Percentiles rank a stretch among this genome's conserved stretches.
These are phyloP conservation scores for Cercospora sojina DNA, from an alignment of 2,329 filamentous ascomycete species.

Conservation along the genomic window DNA sequence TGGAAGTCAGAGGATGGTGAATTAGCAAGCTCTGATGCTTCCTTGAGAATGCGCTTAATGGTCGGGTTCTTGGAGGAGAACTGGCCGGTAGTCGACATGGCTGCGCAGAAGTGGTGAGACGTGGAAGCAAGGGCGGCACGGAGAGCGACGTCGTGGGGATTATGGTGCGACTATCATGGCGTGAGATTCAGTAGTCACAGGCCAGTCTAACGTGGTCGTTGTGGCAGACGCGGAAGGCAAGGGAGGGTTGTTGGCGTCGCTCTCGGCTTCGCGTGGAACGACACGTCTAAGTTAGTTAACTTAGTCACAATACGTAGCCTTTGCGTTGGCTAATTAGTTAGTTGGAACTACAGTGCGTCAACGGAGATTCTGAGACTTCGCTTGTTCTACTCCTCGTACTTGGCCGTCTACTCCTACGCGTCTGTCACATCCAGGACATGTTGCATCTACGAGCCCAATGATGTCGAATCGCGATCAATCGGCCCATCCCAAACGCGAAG, in stretches of 20 bases:
- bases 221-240: background rate
- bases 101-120: background rate
- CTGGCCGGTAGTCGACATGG: conserved; percentile 54
- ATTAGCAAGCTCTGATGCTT: conserved; percentile 80
- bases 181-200: background rate
- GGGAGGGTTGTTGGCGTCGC: conserved; percentile 1
- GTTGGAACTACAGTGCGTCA: background rate
- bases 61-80: conserved; percentile 65
- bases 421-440: no score
- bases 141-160: background rate
- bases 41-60: conserved; percentile 83
- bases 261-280: conserved; percentile 3
- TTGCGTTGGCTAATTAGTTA: background rate
- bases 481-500: no score
- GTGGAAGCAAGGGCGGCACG: conserved; percentile 1
- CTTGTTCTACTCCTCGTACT: background rate
- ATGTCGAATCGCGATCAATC: no score
- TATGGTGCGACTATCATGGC: background rate
- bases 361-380: background rate
- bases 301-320: background rate
- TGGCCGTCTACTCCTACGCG: no score
- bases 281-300: background rate
- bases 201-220: background rate
- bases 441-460: no score
- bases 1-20: conserved; percentile 82